Conservation (phyloP, 2,329 filamentous ascomycete genomes). For the Blastomyces gilchristii region DNA sequence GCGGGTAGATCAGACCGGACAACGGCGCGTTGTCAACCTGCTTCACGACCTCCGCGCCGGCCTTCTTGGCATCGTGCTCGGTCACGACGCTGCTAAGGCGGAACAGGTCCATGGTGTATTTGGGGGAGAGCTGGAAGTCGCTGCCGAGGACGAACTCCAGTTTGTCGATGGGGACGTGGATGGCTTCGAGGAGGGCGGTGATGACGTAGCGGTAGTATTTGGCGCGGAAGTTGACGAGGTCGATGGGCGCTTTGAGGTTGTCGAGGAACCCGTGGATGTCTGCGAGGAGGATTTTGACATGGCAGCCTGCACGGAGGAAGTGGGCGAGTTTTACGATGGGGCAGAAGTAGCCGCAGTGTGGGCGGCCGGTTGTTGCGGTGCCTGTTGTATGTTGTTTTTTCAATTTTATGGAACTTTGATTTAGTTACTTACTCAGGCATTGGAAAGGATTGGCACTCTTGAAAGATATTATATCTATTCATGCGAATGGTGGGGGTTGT, state of each 20-base stretch:
- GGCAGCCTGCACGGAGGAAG: constrained; percentile 69
- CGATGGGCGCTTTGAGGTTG: constrained; percentile 64
- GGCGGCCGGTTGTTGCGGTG: constrained; percentile 70
- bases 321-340: constrained; percentile 77
- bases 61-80: constrained; percentile 76
- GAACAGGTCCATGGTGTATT: constrained; percentile 85
- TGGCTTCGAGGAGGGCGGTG: constrained; percentile 57
- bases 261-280: constrained; percentile 48
- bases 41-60: constrained; percentile 90
- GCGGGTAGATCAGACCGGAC: constrained; percentile 66
- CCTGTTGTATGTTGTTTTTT: constrained; percentile 29
- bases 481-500: background rate
- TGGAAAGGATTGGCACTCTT: background rate
- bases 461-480: too few species aligned
- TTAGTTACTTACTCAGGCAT: background rate
- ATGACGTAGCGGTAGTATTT: constrained; percentile 69
- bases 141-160: constrained; percentile 69
- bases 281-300: constrained; percentile 62
- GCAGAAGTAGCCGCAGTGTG: constrained; percentile 79
- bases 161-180: constrained; percentile 62
- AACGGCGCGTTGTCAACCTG: constrained; percentile 68
- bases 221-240: constrained; percentile 65
- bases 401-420: background rate
- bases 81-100: constrained; percentile 60
- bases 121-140: constrained; percentile 55